Evolutionary conservation across 2,329 filamentous ascomycete species (phyloP).

Genomic region (Penicillium crustosum): DNA sequence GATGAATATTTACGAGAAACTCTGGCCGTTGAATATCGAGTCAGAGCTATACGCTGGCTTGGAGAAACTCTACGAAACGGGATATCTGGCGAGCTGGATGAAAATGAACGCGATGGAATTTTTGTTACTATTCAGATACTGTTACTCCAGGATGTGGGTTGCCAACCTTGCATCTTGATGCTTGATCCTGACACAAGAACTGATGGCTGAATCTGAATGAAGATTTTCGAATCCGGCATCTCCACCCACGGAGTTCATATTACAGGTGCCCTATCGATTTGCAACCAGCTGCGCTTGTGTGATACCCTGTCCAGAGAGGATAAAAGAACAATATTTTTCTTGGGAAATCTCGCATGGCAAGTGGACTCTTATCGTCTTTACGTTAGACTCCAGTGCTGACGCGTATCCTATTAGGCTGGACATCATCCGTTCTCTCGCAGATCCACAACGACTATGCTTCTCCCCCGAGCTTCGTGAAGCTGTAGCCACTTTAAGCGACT

Average conservation of each 20-base stretch:
- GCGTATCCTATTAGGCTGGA: slow-evolving; percentile 25
- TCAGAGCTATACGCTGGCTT: slow-evolving; percentile 31
- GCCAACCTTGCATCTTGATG: background rate
- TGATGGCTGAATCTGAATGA: background rate
- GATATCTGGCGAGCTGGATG: slow-evolving; percentile 24
- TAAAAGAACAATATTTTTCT: slow-evolving; percentile 31
- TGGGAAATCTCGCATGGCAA: slow-evolving; percentile 33
- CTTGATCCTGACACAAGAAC: background rate
- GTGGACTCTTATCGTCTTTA: background rate
- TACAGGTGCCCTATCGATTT: slow-evolving; percentile 35
- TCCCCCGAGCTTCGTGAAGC: slow-evolving; percentile 29
- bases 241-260: slow-evolving; percentile 36
- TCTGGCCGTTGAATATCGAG: slow-evolving; percentile 30
- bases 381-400: background rate
- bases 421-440: slow-evolving; percentile 32
- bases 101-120: slow-evolving; percentile 31
- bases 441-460: slow-evolving; percentile 30
- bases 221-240: slow-evolving; percentile 36
- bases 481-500: slow-evolving; percentile 24
- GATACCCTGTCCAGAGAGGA: slow-evolving; percentile 25
- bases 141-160: slow-evolving; percentile 34
- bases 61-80: slow-evolving; percentile 26
- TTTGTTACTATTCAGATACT: slow-evolving; percentile 34
- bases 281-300: slow-evolving; percentile 27
- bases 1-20: slow-evolving; percentile 25